Percentiles rank a stretch among this genome's conserved stretches.
phyloP scores from a whole-genome alignment of 106 monocot species.

The Platanthera guangdongensis region DNA sequence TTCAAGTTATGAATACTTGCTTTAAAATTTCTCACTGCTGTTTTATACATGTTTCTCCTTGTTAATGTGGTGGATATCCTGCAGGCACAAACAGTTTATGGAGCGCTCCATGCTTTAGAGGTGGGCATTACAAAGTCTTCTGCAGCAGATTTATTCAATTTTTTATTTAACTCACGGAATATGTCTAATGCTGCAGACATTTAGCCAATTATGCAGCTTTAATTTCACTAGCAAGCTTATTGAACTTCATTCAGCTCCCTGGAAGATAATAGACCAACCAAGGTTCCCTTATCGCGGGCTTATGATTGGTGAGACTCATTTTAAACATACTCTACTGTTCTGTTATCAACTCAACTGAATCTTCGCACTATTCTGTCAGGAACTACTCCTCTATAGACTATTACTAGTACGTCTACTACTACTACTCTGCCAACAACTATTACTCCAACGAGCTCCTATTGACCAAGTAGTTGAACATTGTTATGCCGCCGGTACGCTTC shows the following conservation, averaged over 20 bases:
- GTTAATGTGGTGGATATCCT: slow-evolving; percentile 13
- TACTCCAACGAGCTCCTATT: no score
- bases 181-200: slow-evolving; percentile 52
- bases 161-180: not conserved
- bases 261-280: slow-evolving; percentile 63
- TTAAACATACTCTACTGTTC: not conserved
- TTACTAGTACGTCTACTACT: no score
- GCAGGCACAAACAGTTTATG: slow-evolving; percentile 89
- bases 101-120: slow-evolving; percentile 91
- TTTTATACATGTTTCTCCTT: not conserved
- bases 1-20: not conserved
- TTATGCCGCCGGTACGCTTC: no score
- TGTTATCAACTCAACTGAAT: not conserved
- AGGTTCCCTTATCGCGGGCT: slow-evolving; percentile 84
- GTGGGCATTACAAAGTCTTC: slow-evolving; percentile 17
- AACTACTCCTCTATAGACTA: no score
- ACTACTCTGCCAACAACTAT: no score
- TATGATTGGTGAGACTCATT: slow-evolving; percentile 62
- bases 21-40: not conserved
- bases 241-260: slow-evolving; percentile 63
- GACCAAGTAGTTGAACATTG: no score
- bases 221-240: slow-evolving; percentile 47
- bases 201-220: slow-evolving; percentile 77
- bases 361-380: no score
- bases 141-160: not conserved